Evolutionary conservation across 78 protist species (phyloP).

Genomic region (Ministeria vibrans): DNA sequence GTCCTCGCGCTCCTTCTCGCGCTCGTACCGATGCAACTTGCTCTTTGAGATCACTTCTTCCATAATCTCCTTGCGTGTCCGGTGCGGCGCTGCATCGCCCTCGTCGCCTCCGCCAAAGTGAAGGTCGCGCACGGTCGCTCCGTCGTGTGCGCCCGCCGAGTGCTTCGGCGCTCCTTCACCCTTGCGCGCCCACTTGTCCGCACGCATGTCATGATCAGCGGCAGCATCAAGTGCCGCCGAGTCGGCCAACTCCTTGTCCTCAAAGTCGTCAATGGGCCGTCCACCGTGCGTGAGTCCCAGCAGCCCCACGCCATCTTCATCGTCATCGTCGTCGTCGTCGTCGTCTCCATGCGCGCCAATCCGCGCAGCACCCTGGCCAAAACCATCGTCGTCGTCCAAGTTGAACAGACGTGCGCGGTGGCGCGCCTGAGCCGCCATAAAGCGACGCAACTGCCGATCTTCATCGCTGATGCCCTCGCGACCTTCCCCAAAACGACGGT

Average conservation of each 20-base stretch:
- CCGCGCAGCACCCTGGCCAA: not conserved
- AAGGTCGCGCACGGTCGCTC: not conserved
- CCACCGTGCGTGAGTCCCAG: constrained; percentile 12
- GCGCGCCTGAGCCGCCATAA: too few relatives aligned
- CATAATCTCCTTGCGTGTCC: constrained; percentile 18
- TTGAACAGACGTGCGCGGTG: constrained; percentile 4
- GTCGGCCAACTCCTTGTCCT: constrained; percentile 8
- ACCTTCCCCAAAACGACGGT: constrained; percentile 34
- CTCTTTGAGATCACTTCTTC: constrained; percentile 33
- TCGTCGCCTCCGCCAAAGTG: constrained; percentile 31
- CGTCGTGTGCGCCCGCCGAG: not conserved
- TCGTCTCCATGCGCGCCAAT: not conserved
- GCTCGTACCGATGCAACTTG: constrained; percentile 25
- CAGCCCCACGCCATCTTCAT: not conserved
- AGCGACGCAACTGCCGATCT: constrained; percentile 36
- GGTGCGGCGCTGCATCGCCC: not conserved
- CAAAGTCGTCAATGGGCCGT: constrained; percentile 22
- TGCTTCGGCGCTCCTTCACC: not conserved
- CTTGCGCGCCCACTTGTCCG: not conserved
- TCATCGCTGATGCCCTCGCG: constrained; percentile 27
- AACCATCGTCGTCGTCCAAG: not conserved
- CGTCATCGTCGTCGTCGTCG: not conserved
- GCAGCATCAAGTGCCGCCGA: not conserved
- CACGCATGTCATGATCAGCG: not conserved
- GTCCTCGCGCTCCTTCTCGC: not conserved